phyloP scores from a whole-genome alignment of 805 yeast species.

The Metschnikowia amazonensis region DNA sequence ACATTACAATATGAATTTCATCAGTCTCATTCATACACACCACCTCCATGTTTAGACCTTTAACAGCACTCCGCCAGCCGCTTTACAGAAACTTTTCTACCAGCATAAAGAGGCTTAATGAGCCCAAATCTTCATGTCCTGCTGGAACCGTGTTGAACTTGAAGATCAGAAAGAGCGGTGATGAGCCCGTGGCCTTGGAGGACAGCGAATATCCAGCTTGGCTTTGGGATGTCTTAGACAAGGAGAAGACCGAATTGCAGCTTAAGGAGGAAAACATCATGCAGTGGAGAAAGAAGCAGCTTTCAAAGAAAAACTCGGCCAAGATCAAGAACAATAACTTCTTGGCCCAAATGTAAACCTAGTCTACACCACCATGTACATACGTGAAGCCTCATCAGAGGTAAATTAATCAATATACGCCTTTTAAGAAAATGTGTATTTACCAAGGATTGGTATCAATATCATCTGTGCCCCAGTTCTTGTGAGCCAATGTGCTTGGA shows the following conservation, averaged over 20 bases:
- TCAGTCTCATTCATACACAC: neutral
- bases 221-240: slow-evolving; percentile 85
- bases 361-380: slow-evolving; percentile 11
- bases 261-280: slow-evolving; percentile 59
- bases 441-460: slow-evolving; percentile 68
- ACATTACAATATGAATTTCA: neutral
- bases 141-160: slow-evolving; percentile 73
- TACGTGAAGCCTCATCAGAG: slow-evolving; percentile 4
- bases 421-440: neutral
- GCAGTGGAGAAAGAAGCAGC: slow-evolving; percentile 61
- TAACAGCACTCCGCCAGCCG: slow-evolving; percentile 9
- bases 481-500: slow-evolving; percentile 50
- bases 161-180: slow-evolving; percentile 73
- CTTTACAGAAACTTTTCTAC: slow-evolving; percentile 12
- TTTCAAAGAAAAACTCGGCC: slow-evolving; percentile 64
- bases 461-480: slow-evolving; percentile 47
- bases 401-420: neutral
- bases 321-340: slow-evolving; percentile 78
- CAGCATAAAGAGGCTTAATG: slow-evolving; percentile 5
- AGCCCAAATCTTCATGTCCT: slow-evolving; percentile 47
- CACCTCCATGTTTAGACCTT: slow-evolving; percentile 8
- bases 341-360: slow-evolving; percentile 37
- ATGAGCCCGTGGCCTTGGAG: slow-evolving; percentile 82
- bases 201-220: slow-evolving; percentile 91
- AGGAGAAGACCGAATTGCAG: slow-evolving; percentile 52